Evolutionary conservation across 1,284 basidiomycete species (phyloP).

Genomic region (Apiotrichum veenhuisii): DNA sequence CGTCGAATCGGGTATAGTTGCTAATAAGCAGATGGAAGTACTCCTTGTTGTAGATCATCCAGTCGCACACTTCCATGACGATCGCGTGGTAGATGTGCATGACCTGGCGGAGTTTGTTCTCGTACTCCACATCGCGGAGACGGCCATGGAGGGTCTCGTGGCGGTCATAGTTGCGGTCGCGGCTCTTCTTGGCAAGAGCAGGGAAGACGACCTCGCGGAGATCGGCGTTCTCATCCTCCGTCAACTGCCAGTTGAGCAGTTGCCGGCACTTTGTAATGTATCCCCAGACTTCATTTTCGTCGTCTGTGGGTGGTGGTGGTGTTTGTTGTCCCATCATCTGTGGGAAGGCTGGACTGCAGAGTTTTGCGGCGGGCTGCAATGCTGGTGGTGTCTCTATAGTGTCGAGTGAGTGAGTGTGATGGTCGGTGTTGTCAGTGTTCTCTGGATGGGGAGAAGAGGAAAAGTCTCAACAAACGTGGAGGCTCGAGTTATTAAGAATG

Average conservation of each 20-base stretch:
- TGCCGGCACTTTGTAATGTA: slow-evolving; percentile 16
- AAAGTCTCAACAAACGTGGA: too few species aligned
- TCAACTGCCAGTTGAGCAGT: slow-evolving; percentile 8
- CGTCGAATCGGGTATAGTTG: slow-evolving; percentile 4
- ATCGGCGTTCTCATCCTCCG: slow-evolving; percentile 8
- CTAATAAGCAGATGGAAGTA: slow-evolving; percentile 13
- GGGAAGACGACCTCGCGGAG: slow-evolving; percentile 13
- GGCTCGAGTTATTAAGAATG: too few species aligned
- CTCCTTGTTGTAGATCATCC: slow-evolving; percentile 12
- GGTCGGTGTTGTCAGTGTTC: neutral
- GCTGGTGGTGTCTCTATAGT: neutral
- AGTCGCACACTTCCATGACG: slow-evolving; percentile 14
- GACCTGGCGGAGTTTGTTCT: slow-evolving; percentile 6
- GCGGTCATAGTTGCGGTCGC: neutral
- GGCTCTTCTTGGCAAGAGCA: neutral
- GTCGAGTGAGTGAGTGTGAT: too few species aligned
- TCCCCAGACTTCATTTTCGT: slow-evolving; percentile 9
- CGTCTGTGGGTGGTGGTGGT: neutral
- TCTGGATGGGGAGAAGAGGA: neutral
- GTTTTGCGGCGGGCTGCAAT: neutral
- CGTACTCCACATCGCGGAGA: neutral
- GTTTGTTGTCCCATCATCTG: neutral
- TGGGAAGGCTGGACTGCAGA: neutral
- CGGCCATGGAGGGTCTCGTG: slow-evolving; percentile 1
- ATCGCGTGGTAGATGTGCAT: slow-evolving; percentile 14